Evolutionary conservation across 805 yeast species (phyloP), one percentile per base, ranked within the genome.

Genomic region (Candida ovalis): DNA sequence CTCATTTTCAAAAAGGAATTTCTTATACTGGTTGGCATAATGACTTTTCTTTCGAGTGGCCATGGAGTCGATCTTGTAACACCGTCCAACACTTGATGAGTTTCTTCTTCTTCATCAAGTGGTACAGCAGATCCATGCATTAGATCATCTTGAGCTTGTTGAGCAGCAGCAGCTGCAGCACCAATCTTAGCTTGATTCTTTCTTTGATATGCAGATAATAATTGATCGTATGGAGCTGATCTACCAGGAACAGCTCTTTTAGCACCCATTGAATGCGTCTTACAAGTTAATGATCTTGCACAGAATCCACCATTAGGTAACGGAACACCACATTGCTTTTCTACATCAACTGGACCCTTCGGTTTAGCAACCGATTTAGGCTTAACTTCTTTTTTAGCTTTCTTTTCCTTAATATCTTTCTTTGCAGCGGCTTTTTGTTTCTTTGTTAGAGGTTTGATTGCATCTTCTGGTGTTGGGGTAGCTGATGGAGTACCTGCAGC

Each of bases 221-320:
- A 72, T 25, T 81, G 82, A 65, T 94, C 99, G 68, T 90, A 94
- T 0, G 97, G 90, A 7, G 94, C 91, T 32, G 96, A 83, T 58
- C 99, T 77, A 10, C 99, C 99, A 17, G 81, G 82, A 19, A 94
- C 99, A 0, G 96, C 91, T 58, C 99, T 79, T 61, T 94, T 94
- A 24, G 97, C 96, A 30, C 97, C 97, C 97, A 94, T 91, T 1
- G 98, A 88, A 68, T 94, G 99, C 0, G 97, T 90, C 64, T 94
- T 94, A 75, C 99, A 94, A 0, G 99, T 94, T 51, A 94, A 73
- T 0, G 97, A 90, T 44, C 99, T 77, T 4, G 97, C 97, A 74
- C 99, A 94, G 57, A 82, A 85, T 0, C 95, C 96, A n/a, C 97
- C 98, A 55, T 85, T 86, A 0, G 96, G 90, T 51, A 94, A 71